Evolutionary conservation across 345 rosid genomes (phyloP).

Genomic region (Lenwebbia sp.): DNA sequence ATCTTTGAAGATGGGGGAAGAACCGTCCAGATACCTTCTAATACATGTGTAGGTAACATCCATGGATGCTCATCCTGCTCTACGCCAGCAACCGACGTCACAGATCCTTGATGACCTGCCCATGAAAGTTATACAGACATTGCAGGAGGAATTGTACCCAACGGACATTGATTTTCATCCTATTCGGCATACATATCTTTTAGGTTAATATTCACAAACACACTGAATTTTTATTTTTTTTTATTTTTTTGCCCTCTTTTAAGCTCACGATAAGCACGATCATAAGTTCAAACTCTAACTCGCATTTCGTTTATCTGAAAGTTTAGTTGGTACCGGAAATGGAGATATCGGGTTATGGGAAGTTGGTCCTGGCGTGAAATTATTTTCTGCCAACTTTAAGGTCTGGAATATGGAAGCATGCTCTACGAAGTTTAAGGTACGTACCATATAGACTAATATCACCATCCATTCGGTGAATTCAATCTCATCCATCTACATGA

Average conservation of each 20-base stretch:
- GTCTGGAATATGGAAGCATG: constrained; percentile 59
- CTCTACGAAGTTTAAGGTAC: constrained; percentile 35
- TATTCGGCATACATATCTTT: constrained; percentile 41
- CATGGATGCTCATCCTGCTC: not conserved
- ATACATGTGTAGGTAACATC: not conserved
- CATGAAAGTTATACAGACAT: constrained; percentile 29
- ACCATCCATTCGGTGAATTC: not conserved
- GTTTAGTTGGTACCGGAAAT: constrained; percentile 48
- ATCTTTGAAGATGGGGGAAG: not conserved
- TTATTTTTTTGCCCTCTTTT: not conserved
- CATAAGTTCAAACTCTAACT: not conserved
- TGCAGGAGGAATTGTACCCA: constrained; percentile 44
- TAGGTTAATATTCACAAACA: constrained; percentile 27
- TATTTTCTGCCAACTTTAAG: constrained; percentile 39
- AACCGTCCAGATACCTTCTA: not conserved
- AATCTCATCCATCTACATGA: not conserved
- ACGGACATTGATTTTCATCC: constrained; percentile 86
- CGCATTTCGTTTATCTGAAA: not conserved
- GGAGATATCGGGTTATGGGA: constrained; percentile 68
- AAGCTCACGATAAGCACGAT: not conserved
- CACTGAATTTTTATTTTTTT: not conserved
- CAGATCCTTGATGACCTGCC: constrained; percentile 28
- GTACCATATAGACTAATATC: not conserved
- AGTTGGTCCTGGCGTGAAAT: constrained; percentile 33
- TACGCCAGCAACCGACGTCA: not conserved